Percentiles rank a stretch among this genome's conserved stretches.
Evolutionary conservation across 495 filamentous ascomycete species (phyloP).

Genomic region (Darksidea phi): DNA sequence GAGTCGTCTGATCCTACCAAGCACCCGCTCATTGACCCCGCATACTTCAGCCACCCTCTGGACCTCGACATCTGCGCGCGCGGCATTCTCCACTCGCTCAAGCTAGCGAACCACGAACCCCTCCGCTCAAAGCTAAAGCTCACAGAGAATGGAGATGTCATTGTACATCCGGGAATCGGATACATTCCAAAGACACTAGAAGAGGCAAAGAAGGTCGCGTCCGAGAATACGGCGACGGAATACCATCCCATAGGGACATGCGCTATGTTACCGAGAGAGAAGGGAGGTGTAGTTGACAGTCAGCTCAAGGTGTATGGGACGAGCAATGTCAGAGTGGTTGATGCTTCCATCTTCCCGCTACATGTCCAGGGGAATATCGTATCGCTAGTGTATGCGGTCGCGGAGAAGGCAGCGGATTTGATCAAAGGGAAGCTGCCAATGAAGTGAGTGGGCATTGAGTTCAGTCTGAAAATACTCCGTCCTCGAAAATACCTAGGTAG

Average conservation of each 20-base stretch:
- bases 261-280: constrained; percentile 26
- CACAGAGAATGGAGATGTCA: constrained; percentile 12
- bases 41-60: constrained; percentile 30
- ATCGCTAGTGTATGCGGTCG: constrained; percentile 27
- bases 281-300: constrained; percentile 31
- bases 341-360: constrained; percentile 28
- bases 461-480: not conserved
- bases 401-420: constrained; percentile 33
- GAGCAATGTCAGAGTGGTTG: constrained; percentile 31
- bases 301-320: constrained; percentile 34
- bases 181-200: constrained; percentile 21
- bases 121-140: constrained; percentile 14
- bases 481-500: too few species aligned
- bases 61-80: constrained; percentile 29
- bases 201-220: constrained; percentile 21
- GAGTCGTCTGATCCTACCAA: constrained; percentile 22
- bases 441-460: not conserved
- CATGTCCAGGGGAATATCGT: constrained; percentile 30
- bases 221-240: constrained; percentile 24
- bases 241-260: constrained; percentile 34
- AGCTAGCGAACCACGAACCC: constrained; percentile 14
- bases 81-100: constrained; percentile 15
- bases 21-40: constrained; percentile 27
- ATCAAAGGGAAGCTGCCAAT: constrained; percentile 27
- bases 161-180: not conserved